Evolutionary conservation across 257 asterid genomes (phyloP).

Genomic region (Salvia splendens): DNA sequence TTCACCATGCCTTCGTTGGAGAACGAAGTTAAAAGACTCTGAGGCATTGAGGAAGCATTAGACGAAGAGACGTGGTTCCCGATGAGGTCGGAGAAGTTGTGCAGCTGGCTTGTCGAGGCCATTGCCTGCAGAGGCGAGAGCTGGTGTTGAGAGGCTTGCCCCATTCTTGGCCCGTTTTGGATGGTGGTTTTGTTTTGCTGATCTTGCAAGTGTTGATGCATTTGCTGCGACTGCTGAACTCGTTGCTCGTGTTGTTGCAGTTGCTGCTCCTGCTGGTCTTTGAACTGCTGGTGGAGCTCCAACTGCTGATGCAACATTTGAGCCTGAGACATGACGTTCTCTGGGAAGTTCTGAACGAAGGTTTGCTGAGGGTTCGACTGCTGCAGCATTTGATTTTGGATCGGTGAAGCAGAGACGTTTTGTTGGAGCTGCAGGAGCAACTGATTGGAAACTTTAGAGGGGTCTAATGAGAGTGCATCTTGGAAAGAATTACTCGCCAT

Average conservation of each 20-base stretch:
- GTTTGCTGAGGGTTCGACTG: conserved; percentile 57
- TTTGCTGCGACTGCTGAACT: conserved; percentile 47
- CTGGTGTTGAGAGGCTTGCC: conserved; percentile 49
- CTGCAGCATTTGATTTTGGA: conserved; percentile 69
- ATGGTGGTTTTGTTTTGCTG: conserved; percentile 44
- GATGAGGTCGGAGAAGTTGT: conserved; percentile 55
- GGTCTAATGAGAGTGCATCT: conserved; percentile 54
- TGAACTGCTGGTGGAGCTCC: conserved; percentile 51
- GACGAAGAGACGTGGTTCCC: conserved; percentile 53
- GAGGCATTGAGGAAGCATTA: conserved; percentile 56
- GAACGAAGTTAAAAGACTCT: conserved; percentile 53
- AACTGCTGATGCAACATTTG: conserved; percentile 77
- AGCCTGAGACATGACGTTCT: conserved; percentile 64
- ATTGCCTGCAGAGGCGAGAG: conserved; percentile 48
- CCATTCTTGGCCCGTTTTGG: conserved; percentile 46
- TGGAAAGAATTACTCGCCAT: conserved; percentile 63
- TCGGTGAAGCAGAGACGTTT: conserved; percentile 49
- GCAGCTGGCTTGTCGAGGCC: conserved; percentile 58
- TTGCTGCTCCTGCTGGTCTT: conserved; percentile 49
- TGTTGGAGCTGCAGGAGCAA: conserved; percentile 65
- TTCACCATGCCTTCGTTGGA: conserved; percentile 56
- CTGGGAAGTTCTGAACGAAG: conserved; percentile 56
- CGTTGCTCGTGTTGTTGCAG: conserved; percentile 41
- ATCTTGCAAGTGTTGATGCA: conserved; percentile 50
- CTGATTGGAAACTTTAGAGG: conserved; percentile 60